Base-by-base conservation (phyloP, 306 rosid species). In the Prunus fruticosa region DNA sequence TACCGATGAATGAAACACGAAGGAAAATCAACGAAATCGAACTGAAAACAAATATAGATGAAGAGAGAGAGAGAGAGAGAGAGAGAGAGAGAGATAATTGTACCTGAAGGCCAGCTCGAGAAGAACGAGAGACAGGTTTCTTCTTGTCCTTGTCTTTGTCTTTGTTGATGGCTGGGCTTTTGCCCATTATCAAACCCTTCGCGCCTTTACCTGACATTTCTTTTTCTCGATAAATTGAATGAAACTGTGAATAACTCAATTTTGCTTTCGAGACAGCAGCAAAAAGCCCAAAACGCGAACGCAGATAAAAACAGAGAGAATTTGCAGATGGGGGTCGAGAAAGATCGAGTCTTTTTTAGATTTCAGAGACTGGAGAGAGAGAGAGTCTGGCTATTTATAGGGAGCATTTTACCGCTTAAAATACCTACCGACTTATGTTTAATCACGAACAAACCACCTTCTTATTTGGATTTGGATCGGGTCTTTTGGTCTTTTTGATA, bases 61-160 rank as follows among this genome's bases (percentile, higher is more conserved):
- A 15, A 49, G 25, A 27, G 14, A 14, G 41, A 27, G 16, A 22
- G 30, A 18, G 25, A 30, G 22, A n/a, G n/a, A n/a, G n/a, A n/a
- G n/a, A n/a, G n/a, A n/a, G n/a, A n/a, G n/a, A n/a, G n/a, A n/a
- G n/a, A n/a, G n/a, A n/a, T n/a, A 28, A 19, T 50, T 11, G 62
- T 7, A 74, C 83, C 83, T 80, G 80, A 46, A 82, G 85, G 38
- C 85, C 85, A 66, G 85, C 85, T n/a, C 85, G 78, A 41, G 82
- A 82, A 54, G 85, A 82, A 34, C 82, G 85, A 72, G 85, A 77
- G 53, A 60, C 28, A 25, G 82, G 76, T 15, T 82, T 82, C 79
- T 82, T 77, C 85, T 77, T 82, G 68, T 72, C 80, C 78, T 77
- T 72, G 52, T 78, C 82, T 53, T 82, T 82, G 67, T 79, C 82